Conservation (phyloP, 1,284 basidiomycete species). For the Apiotrichum siamense region DNA sequence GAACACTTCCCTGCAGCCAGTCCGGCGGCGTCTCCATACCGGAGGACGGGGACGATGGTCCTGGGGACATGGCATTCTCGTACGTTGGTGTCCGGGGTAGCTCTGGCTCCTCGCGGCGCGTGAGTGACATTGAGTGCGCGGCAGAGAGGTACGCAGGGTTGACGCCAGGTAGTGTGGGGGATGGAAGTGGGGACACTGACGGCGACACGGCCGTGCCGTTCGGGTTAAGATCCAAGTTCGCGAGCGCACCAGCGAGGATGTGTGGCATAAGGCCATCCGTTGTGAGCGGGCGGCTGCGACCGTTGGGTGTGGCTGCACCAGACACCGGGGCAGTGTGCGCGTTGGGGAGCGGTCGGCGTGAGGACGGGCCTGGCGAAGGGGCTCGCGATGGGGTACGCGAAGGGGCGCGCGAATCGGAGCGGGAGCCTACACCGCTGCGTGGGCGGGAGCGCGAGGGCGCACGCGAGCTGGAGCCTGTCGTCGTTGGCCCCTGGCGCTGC, state of each 20-base stretch:
- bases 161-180: not conserved
- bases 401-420: not conserved
- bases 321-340: not conserved
- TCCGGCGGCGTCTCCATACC: not conserved
- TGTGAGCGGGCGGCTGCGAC: not conserved
- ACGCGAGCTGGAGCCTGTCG: not conserved
- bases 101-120: slow-evolving; percentile 1
- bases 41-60: not conserved
- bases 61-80: not conserved
- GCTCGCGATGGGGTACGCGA: not conserved
- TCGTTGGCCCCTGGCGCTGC: not conserved
- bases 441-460: not conserved
- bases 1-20: slow-evolving; percentile 1
- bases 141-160: not conserved
- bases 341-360: not conserved
- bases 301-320: slow-evolving; percentile 5
- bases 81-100: slow-evolving; percentile 2
- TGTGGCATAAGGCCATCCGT: not conserved
- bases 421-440: not conserved
- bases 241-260: slow-evolving; percentile 10
- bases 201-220: not conserved
- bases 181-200: not conserved
- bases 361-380: not conserved
- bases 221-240: slow-evolving; percentile 9
- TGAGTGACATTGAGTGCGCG: not conserved